Conservation (phyloP, 2,329 filamentous ascomycete species). For the Lachnellula hyalina region DNA sequence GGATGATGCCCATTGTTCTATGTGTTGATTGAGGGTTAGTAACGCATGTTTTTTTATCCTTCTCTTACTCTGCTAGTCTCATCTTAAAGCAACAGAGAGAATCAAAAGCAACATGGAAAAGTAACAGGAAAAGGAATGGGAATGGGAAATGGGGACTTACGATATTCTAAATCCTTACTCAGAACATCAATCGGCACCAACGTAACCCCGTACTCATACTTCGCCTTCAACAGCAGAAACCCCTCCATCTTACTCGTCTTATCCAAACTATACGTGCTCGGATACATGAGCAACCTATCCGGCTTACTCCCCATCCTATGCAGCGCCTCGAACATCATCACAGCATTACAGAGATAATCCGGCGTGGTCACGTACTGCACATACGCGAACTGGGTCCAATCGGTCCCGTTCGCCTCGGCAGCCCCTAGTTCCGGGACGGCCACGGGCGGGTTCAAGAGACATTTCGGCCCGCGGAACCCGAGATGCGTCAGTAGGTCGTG, state of each 20-base stretch:
- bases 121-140: background rate
- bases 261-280: conserved; percentile 29
- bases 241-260: conserved; percentile 31
- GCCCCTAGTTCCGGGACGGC: background rate
- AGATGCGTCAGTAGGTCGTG: background rate
- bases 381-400: background rate
- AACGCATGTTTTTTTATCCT: background rate
- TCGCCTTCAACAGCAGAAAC: conserved; percentile 37
- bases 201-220: conserved; percentile 41
- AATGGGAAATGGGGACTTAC: conserved; percentile 27
- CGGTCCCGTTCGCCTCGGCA: conserved; percentile 16
- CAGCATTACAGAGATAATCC: background rate
- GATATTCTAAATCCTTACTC: conserved; percentile 31
- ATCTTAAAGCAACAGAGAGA: no score
- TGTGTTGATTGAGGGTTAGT: no score
- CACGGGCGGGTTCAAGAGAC: conserved; percentile 10
- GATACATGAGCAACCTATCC: conserved; percentile 44
- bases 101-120: no score
- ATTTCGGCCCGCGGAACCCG: conserved; percentile 10
- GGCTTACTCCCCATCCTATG: conserved; percentile 38
- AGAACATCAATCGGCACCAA: conserved; percentile 39
- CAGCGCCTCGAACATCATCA: background rate
- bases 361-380: background rate
- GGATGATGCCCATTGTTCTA: conserved; percentile 33
- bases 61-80: background rate